These are phyloP conservation scores for Apiotrichum porosum DNA, from an alignment of 1,284 basidiomycete genomes.

Conservation along the genomic window DNA sequence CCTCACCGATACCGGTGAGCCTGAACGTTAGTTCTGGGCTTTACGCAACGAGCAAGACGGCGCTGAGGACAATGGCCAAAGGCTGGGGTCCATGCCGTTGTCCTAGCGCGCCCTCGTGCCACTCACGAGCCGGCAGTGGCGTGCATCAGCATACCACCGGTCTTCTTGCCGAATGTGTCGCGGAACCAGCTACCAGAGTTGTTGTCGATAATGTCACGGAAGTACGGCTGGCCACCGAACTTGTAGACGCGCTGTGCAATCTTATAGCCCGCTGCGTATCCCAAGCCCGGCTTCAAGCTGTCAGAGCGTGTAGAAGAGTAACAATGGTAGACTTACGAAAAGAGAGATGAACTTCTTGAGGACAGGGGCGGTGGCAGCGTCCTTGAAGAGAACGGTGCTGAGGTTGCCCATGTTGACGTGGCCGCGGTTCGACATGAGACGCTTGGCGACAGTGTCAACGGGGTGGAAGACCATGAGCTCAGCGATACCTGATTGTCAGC, in stretches of 20 bases:
- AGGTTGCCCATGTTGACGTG: slow-evolving; percentile 63
- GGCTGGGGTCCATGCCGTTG: too few relatives aligned
- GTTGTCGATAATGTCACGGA: slow-evolving; percentile 82
- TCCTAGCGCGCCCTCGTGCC: neutral
- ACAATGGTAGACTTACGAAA: too few relatives aligned
- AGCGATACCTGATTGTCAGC: slow-evolving; percentile 65
- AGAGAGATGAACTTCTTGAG: slow-evolving; percentile 77
- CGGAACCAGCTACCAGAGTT: slow-evolving; percentile 74
- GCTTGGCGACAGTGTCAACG: slow-evolving; percentile 93
- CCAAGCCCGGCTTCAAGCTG: slow-evolving; percentile 96
- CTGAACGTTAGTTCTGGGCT: slow-evolving; percentile 48
- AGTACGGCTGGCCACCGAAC: slow-evolving; percentile 97
- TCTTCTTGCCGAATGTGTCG: slow-evolving; percentile 84
- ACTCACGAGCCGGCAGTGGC: slow-evolving; percentile 84
- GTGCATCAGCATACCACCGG: slow-evolving; percentile 93
- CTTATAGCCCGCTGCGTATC: slow-evolving; percentile 98
- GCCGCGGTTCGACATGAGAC: slow-evolving; percentile 93
- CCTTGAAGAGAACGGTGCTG: slow-evolving; percentile 78
- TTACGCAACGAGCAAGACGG: neutral
- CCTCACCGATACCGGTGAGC: slow-evolving; percentile 94
- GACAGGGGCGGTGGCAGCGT: slow-evolving; percentile 67
- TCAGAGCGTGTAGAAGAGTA: too few relatives aligned
- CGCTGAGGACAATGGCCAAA: too few relatives aligned
- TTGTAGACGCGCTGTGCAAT: slow-evolving; percentile 91
- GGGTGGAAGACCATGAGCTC: slow-evolving; percentile 89